Evolutionary conservation across 305 asterid genomes (phyloP), one percentile per base, ranked within the genome.

Genomic region (Fraxinus paxiana): DNA sequence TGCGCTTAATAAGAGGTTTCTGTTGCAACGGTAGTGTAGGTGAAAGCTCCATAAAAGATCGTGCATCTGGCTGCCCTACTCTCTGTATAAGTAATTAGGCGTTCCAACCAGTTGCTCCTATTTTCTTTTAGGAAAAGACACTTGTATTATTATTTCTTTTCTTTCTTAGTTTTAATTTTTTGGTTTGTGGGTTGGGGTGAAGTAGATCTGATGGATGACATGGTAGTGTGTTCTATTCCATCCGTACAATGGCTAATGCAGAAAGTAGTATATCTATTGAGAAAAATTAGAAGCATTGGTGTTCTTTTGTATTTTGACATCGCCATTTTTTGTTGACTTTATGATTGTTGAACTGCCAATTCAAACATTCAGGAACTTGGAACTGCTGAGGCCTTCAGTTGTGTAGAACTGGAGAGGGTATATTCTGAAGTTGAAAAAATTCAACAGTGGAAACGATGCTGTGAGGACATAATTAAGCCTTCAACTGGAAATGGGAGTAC

Each of bases 391-490:
- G 97, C 97, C 77, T 95, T 89, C 86, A 87, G 84, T 77, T 92
- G 99, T 88, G 84, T 83, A 82, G 99, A 95, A 86, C 85, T 90
- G 74, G 90, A 91, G 83, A 87, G 82, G 89, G 92, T 95, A 81
- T 83, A 84, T 73, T 77, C 84, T 80, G 98, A 95, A 86, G 86
- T 87, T 80, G 90, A 83, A 77, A 92, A 88, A 86, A 85, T 79
- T 88, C 88, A 87, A 73, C 87, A 87, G 80, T 95, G 99, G 98
- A 90, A 88, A 82, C 84, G 79, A 85, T 74, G 63, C 7, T 92
- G 96, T 84, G 82, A 73, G 77, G 91, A 87, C 83, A 84, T 89
- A 79, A 83, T 89, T 79, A 88, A 86, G 83, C 83, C 91, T 84
- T 83, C 90, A 74, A 38, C 75, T 79, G 86, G 89, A 73, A 89